Conservation (phyloP, 768 basidiomycete genomes). For the Agaricus sinodeliciosus region DNA sequence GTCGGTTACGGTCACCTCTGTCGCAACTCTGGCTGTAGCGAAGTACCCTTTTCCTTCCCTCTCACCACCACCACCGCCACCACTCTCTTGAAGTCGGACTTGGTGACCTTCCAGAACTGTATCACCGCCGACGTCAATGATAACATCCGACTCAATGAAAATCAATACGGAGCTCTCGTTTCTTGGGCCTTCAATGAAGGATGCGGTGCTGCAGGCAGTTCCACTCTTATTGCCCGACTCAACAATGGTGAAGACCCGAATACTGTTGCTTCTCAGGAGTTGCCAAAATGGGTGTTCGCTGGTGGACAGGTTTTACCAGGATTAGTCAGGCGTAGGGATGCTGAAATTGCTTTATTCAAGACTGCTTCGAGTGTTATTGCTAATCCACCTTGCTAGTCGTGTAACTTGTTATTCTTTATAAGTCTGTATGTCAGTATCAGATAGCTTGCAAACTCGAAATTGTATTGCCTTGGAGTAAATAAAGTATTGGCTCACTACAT, state of each 20-base stretch:
- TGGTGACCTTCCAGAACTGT: slow-evolving; percentile 18
- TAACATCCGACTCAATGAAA: slow-evolving; percentile 21
- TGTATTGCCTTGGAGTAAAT: no score
- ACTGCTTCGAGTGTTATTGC: slow-evolving; percentile 21
- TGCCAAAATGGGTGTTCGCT: slow-evolving; percentile 25
- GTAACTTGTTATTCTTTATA: no score
- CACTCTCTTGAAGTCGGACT: slow-evolving; percentile 22
- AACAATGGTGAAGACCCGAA: slow-evolving; percentile 25
- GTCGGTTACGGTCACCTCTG: slow-evolving; percentile 31
- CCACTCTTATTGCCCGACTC: slow-evolving; percentile 22
- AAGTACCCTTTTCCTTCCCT: slow-evolving; percentile 28
- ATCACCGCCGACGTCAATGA: slow-evolving; percentile 18
- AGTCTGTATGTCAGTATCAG: no score
- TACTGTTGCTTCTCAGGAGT: slow-evolving; percentile 24
- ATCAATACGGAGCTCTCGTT: slow-evolving; percentile 26
- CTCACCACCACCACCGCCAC: slow-evolving; percentile 23
- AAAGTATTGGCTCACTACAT: no score
- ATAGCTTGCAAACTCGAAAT: no score
- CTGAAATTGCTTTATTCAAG: slow-evolving; percentile 25
- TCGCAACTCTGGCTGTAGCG: slow-evolving; percentile 21
- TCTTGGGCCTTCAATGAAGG: slow-evolving; percentile 26
- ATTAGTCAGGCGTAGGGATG: slow-evolving; percentile 19
- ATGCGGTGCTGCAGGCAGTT: slow-evolving; percentile 19
- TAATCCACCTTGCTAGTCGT: slow-evolving; percentile 18
- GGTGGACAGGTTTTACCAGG: slow-evolving; percentile 22